Evolutionary conservation across 1,139 yeast species (phyloP), one percentile per base, ranked within the genome.

Genomic region (Nadsonia commutata): DNA sequence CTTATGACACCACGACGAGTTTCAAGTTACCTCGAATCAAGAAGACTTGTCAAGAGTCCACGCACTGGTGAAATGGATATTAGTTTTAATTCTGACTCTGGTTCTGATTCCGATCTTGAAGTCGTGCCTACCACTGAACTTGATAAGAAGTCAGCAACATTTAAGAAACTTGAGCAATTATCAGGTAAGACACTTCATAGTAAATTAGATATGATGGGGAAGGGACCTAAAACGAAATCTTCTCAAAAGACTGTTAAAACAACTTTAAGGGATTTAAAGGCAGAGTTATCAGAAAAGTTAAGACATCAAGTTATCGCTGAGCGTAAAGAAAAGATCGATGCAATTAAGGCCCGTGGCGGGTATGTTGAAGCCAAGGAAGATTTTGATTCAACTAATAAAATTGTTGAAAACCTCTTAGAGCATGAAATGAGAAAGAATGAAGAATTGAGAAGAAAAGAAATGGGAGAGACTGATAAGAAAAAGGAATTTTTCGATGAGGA

Each of bases 211-310:
- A 13, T 11, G 13, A 13, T 16, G 16, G 16, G 4, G n/a, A 27
- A 27, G 33, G n/a, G n/a, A 3, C 16, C 33, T 27, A 9, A 16
- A 4, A 16, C 46, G 17, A 50, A 49, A 33, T 45, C 44, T 20
- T 47, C 42, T 3, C 46, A 50, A 33, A 54, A 51, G 39, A 55
- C 53, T 31, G 49, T 47, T 31, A 43, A 46, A 43, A 40, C 27
- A 18, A 8, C 33, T 11, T 27, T 27, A 9, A 27, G n/a, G 16
- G 33, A 27, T 27, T 16, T 8, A 4, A 27, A 27, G 16, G 9
- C n/a, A 16, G 33, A 27, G 16, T 27, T 27, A 13, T 13, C 13
- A 3, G 33, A 27, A 9, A 27, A 27, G 16, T 13, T 27, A 7
- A 27, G 33, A 13, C 33, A 13, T 3, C 33, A 27, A 27, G 33